phyloP scores from a whole-genome alignment of 352 stramenopile species.

The Phytophthora syringae region DNA sequence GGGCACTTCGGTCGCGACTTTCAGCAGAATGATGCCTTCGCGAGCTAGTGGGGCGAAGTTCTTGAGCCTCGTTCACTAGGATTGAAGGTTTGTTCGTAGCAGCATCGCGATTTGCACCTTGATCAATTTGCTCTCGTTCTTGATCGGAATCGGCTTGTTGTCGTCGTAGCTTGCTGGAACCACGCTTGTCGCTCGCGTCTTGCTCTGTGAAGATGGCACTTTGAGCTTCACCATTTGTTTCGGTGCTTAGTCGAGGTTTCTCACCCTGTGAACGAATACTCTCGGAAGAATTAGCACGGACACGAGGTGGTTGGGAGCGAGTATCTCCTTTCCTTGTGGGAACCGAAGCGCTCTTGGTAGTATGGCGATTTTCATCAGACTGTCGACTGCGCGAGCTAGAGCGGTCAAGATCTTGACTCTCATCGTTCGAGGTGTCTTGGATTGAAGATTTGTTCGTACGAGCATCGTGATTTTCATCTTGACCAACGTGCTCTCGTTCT shows the following conservation, averaged over 20 bases:
- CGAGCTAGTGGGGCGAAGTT: background rate
- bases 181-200: too few relatives aligned
- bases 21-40: background rate
- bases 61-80: background rate
- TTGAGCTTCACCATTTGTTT: too few relatives aligned
- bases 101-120: background rate
- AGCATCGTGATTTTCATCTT: background rate
- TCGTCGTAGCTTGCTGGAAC: background rate
- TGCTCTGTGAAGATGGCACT: too few relatives aligned
- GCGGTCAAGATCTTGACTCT: background rate
- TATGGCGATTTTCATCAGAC: background rate
- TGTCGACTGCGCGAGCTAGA: background rate
- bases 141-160: background rate
- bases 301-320: background rate
- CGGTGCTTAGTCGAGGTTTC: too few relatives aligned
- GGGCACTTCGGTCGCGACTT: background rate
- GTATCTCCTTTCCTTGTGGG: background rate
- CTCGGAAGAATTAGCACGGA: background rate
- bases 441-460: background rate
- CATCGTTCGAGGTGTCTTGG: too few relatives aligned
- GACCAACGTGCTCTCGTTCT: background rate
- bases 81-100: background rate
- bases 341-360: background rate
- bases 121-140: background rate
- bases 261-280: too few relatives aligned